Percentiles rank a stretch among this genome's conserved stretches.
Evolutionary conservation across 208 protist genomes (phyloP).

Genomic region (Naegleria gruberi): DNA sequence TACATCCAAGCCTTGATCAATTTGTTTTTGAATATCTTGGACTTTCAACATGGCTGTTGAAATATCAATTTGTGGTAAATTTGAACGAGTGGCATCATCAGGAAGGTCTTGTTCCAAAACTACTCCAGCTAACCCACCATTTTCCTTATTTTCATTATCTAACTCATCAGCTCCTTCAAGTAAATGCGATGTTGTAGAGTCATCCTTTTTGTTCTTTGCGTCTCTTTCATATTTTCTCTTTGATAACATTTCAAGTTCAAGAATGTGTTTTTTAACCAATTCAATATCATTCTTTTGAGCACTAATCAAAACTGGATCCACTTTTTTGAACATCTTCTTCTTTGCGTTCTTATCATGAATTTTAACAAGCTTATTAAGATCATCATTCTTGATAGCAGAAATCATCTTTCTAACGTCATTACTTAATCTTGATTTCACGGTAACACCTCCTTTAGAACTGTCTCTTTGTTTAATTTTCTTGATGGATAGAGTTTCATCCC

Average conservation of each 20-base stretch:
- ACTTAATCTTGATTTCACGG: neutral
- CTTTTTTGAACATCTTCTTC: neutral
- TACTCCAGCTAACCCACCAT: neutral
- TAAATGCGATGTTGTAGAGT: neutral
- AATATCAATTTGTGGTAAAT: neutral
- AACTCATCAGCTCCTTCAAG: neutral
- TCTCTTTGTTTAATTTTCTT: neutral
- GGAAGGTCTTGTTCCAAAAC: neutral
- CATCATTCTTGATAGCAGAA: neutral
- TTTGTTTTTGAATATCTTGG: neutral
- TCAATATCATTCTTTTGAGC: neutral
- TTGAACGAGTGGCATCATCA: neutral
- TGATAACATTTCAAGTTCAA: neutral
- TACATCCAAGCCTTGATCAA: neutral
- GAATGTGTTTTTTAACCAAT: neutral
- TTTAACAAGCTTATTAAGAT: neutral
- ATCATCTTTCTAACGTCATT: neutral
- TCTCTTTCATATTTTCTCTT: neutral
- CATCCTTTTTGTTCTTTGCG: neutral
- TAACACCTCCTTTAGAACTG: neutral
- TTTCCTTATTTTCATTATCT: neutral
- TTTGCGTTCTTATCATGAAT: neutral
- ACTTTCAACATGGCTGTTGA: neutral
- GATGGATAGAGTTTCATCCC: neutral
- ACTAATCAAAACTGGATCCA: neutral